phyloP scores from a whole-genome alignment of 495 filamentous ascomycete species.

The Sabuloglossum arenarium region DNA sequence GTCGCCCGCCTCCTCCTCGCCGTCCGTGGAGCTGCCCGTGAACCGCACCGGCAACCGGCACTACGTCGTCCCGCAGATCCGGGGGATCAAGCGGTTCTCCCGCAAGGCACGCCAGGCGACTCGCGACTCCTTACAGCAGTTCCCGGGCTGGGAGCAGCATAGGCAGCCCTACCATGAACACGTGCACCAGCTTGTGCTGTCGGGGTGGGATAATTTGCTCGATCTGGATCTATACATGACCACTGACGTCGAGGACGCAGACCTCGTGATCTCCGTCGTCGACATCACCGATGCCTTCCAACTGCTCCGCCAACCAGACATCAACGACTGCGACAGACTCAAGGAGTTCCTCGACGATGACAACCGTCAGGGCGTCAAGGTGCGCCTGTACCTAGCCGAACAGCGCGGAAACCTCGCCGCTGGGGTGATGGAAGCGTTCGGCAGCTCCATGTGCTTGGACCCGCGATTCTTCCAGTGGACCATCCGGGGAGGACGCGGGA shows the following conservation, averaged over 20 bases:
- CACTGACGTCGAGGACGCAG: slow-evolving; percentile 2
- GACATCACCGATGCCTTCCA: slow-evolving; percentile 7
- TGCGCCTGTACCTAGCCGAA: slow-evolving; percentile 12
- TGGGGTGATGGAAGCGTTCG: slow-evolving; percentile 11
- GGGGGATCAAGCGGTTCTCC: neutral
- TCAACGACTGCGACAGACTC: slow-evolving; percentile 7
- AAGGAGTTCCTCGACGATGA: slow-evolving; percentile 5
- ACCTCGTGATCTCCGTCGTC: slow-evolving; percentile 10
- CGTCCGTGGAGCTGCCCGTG: too few relatives aligned
- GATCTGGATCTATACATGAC: slow-evolving; percentile 10
- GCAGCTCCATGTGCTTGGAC: slow-evolving; percentile 10
- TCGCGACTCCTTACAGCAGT: slow-evolving; percentile 6
- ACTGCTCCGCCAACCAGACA: slow-evolving; percentile 7
- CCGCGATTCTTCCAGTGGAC: slow-evolving; percentile 13
- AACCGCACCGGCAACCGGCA: neutral
- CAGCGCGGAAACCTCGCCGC: slow-evolving; percentile 6
- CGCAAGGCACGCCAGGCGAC: neutral
- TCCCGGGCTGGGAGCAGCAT: slow-evolving; percentile 1
- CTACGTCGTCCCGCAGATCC: neutral
- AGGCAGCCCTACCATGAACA: slow-evolving; percentile 12
- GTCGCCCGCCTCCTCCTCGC: too few relatives aligned
- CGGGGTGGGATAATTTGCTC: slow-evolving; percentile 13
- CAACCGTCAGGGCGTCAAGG: slow-evolving; percentile 2
- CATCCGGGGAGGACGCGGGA: slow-evolving; percentile 6
- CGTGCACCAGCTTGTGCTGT: slow-evolving; percentile 9